Conservation (phyloP, 441 rosid species). For the Pelargonium hybrid region DNA sequence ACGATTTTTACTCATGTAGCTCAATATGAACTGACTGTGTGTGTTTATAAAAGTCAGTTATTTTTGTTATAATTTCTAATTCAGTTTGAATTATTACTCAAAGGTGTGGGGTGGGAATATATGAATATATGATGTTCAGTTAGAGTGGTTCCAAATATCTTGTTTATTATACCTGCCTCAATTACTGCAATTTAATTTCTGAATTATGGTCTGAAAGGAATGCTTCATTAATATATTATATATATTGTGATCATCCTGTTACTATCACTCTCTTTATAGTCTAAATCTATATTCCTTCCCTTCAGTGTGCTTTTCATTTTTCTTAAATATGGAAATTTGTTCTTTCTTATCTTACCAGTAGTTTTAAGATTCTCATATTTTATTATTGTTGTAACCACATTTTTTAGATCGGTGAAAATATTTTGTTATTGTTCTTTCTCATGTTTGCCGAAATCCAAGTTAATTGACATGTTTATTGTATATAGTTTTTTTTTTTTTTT, state of each 20-base stretch:
- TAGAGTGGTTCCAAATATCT: background rate
- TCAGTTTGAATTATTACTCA: no score
- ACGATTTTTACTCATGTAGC: no score
- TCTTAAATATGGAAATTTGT: background rate
- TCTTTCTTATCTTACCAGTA: background rate
- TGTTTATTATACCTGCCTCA: background rate
- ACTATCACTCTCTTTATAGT: background rate
- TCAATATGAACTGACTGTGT: no score
- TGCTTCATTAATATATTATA: background rate
- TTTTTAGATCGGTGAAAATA: background rate
- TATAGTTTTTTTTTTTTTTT: background rate
- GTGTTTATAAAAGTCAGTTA: no score
- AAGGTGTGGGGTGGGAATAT: no score
- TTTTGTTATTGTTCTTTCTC: background rate
- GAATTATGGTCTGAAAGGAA: background rate
- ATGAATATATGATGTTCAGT: background rate
- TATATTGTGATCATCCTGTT: background rate
- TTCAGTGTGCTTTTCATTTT: background rate
- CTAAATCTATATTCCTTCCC: background rate
- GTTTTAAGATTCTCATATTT: background rate
- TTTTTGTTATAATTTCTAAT: no score
- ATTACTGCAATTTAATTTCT: background rate
- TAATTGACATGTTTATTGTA: background rate
- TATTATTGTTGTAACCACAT: background rate
- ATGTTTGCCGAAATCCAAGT: background rate